Evolutionary conservation across 1,284 basidiomycete species (phyloP), one percentile per base, ranked within the genome.

Genomic region (Malassezia furfur): DNA sequence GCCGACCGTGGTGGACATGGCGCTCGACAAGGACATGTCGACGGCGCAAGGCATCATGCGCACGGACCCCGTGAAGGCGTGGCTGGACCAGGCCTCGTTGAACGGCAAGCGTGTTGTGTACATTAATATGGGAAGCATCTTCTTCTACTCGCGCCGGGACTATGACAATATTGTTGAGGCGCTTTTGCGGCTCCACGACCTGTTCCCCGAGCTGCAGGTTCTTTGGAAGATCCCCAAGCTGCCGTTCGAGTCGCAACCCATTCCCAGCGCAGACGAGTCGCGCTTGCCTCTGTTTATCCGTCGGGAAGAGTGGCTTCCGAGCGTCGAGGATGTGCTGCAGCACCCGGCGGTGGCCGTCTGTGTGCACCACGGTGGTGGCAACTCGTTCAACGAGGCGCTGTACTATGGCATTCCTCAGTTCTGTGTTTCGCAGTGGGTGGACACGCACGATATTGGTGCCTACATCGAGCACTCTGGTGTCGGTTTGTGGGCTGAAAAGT

Each of bases 51-150:
- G 15, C 25, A 41, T 35, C 19, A 45, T 3, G 11, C 22, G 22
- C 15, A 39, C n/a, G 5, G 59, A 61, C 22, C 43, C 53, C 19
- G 48, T 59, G 5, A 62, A 50, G 45, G 39, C 32, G 3, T 69
- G 65, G 64, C 49, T 69, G 49, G 64, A 66, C 36, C 53, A 60
- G 10, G 66, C 64, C 12, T 51, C 54, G 19, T 31, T 38, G 6
- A 55, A 57, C 2, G 60, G 60, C 32, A 57, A 65, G 48, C 61
- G 59, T 21, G 66, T 72, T 15, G 53, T 72, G 17, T 72, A 70
- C 40, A 59, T 72, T 43, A 72, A 72, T 59, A 65, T 72, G 64
- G 69, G 69, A n/a, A 66, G 62, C 52, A 70, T 72, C 50, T 72
- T 72, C 53, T 46, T 60, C 52, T 71, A 63, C 61, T 57, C 58